Evolutionary conservation across 352 stramenopile species (phyloP).

Genomic region (Lagenidium giganteum): DNA sequence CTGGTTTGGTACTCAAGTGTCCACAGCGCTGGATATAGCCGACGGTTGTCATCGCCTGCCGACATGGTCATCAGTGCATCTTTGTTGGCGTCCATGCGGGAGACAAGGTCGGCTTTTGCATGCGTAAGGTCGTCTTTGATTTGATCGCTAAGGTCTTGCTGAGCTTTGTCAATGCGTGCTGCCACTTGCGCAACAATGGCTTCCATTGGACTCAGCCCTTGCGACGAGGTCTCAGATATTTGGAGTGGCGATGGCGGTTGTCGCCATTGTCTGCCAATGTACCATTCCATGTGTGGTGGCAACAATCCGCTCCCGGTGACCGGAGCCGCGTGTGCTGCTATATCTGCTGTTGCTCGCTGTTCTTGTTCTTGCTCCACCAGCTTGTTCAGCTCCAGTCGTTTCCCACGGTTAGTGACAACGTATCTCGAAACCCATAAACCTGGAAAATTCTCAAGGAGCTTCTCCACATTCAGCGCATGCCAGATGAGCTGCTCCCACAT

Average conservation of each 20-base stretch:
- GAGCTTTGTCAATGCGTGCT: slow-evolving; percentile 1
- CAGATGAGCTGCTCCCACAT: slow-evolving; percentile 7
- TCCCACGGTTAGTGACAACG: background rate
- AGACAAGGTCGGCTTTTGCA: no score
- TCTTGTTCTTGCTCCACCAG: background rate
- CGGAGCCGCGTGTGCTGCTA: no score
- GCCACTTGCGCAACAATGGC: no score
- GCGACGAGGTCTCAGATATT: no score
- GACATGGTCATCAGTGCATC: background rate
- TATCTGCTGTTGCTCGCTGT: background rate
- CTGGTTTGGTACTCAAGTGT: background rate
- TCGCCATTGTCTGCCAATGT: slow-evolving; percentile 8
- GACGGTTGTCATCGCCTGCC: slow-evolving; percentile 1
- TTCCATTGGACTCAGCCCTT: no score
- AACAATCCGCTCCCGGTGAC: slow-evolving; percentile 2
- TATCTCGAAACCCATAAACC: slow-evolving; percentile 4
- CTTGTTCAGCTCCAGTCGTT: background rate
- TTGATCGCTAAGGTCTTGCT: no score
- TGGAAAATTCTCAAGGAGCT: slow-evolving; percentile 1
- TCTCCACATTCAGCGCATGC: slow-evolving; percentile 3
- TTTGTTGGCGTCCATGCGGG: background rate
- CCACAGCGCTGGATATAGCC: slow-evolving; percentile 10
- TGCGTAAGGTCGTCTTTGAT: no score
- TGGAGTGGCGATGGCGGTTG: no score
- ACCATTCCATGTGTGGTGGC: slow-evolving; percentile 10